Base-by-base conservation (phyloP, 306 rosid genomes). In the Elaeagnus macrophylla region DNA sequence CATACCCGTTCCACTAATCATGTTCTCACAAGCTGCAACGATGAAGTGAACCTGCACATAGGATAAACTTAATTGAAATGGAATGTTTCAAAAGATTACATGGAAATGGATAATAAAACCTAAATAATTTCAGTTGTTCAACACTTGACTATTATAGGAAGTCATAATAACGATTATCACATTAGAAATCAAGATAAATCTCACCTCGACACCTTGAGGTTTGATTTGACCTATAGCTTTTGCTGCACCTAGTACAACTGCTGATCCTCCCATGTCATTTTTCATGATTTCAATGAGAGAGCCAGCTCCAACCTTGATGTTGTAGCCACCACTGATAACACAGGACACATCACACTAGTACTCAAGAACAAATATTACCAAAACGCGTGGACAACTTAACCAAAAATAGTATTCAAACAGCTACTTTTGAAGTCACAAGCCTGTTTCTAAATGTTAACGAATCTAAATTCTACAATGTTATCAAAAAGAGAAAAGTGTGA, bases 1-100 rank as follows among this genome's bases (percentile, higher is more conserved):
- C 99, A 93, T 82, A 57, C 99, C 99, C 39, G 95, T 81, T 77
- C 99, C 96, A 75, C 99, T 93, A n/a, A 93, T 93, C 99, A 93
- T 93, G 66, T 93, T 93, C 85, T 93, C 99, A 75, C 99, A 93
- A 61, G 99, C 99, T 58, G 99, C 96, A 46, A 93, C 94, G 38
- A 93, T 64, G 73, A 93, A 93, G 75, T 93, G 99, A 77, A 93
- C 81, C 99, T 93, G 95, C 82, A 67, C 5, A 60, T 25, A 59
- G 43, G 57, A 48, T 64, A 55, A 6, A 11, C 37, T 48, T 48
- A 40, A 53, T 32, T 14, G 17, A 37, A 18, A 35, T 39, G 59
- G 5, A 32, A 12, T 51, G 52, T 62, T 37, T 32, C 9, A 48
- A 39, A 59, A 13, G 11, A 48, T 64, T 41, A 70, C 39, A 38